Evolutionary conservation across 192 early-diverging fungal genomes (phyloP).

Genomic region (Podila clonocystis): DNA sequence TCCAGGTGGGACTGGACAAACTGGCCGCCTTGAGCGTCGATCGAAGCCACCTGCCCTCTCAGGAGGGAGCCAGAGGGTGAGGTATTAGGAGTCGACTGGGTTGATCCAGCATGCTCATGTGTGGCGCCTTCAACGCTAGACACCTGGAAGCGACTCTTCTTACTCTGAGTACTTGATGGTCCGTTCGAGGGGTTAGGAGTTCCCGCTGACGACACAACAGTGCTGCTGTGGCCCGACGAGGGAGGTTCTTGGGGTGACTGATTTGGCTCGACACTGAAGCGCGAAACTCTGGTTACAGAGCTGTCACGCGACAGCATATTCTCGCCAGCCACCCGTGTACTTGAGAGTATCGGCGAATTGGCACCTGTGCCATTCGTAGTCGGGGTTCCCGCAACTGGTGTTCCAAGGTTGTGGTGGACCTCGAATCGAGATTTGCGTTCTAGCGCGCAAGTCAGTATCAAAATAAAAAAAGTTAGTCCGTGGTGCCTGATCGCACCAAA

Average conservation of each 20-base stretch:
- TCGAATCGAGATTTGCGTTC: conserved; percentile 49
- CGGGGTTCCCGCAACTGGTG: conserved; percentile 2
- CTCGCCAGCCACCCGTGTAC: conserved; percentile 3
- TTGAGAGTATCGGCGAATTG: conserved; percentile 24
- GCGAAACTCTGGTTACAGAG: conserved; percentile 16
- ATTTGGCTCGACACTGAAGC: conserved; percentile 15
- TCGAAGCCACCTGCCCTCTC: conserved; percentile 36
- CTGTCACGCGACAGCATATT: conserved; percentile 11
- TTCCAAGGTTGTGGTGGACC: conserved; percentile 29
- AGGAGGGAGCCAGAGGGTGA: conserved; percentile 52
- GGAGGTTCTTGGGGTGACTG: conserved; percentile 1
- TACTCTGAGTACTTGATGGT: conserved; percentile 23
- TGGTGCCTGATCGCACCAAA: background rate
- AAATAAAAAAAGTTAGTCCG: background rate
- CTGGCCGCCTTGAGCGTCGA: conserved; percentile 18
- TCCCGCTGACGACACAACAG: conserved; percentile 5
- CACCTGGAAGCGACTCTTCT: conserved; percentile 45
- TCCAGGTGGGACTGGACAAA: conserved; percentile 48
- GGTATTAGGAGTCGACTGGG: conserved; percentile 44
- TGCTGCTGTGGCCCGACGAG: conserved; percentile 4
- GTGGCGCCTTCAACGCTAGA: conserved; percentile 30
- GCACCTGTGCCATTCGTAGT: conserved; percentile 9
- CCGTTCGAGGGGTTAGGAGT: conserved; percentile 17
- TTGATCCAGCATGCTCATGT: conserved; percentile 30
- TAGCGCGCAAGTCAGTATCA: background rate